These are phyloP conservation scores for Paracorniculantispora psalliotae DNA, from an alignment of 2,329 filamentous ascomycete genomes.

Conservation along the genomic window DNA sequence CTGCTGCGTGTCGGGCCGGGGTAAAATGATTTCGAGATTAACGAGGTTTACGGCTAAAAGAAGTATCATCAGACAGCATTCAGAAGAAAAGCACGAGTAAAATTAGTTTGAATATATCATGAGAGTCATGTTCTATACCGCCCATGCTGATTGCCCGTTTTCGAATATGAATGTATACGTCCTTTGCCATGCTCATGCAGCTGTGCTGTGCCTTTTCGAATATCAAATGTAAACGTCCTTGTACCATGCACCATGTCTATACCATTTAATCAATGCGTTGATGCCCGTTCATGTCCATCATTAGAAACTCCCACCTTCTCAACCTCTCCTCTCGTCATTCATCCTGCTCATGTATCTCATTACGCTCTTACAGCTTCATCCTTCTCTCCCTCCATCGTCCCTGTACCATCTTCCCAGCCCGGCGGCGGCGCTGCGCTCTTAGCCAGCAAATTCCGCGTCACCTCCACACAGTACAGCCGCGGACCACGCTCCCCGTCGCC, in stretches of 20 bases:
- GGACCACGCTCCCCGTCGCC: constrained; percentile 28
- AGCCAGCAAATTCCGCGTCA: constrained; percentile 33
- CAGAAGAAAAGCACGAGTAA: not conserved
- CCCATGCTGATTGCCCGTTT: not conserved
- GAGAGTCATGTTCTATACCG: not conserved
- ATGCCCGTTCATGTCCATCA: too few species aligned
- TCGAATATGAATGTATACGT: not conserved
- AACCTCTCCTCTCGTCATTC: not conserved
- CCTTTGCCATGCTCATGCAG: not conserved
- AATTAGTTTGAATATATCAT: not conserved
- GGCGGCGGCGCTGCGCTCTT: constrained; percentile 25
- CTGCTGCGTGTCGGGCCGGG: not conserved
- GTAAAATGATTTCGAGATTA: not conserved
- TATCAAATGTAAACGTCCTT: not conserved
- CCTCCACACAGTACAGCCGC: constrained; percentile 28
- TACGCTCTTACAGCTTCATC: not conserved
- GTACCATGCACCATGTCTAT: too few species aligned
- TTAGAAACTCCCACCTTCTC: not conserved
- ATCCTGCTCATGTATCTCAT: too few species aligned
- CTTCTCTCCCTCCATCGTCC: not conserved
- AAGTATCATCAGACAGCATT: not conserved
- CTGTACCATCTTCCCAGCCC: not conserved
- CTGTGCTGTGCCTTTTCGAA: not conserved
- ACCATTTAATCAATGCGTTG: too few species aligned
- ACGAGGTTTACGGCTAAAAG: too few species aligned